Evolutionary conservation across 441 rosid species (phyloP).

Genomic region (Macaranga tanarius): DNA sequence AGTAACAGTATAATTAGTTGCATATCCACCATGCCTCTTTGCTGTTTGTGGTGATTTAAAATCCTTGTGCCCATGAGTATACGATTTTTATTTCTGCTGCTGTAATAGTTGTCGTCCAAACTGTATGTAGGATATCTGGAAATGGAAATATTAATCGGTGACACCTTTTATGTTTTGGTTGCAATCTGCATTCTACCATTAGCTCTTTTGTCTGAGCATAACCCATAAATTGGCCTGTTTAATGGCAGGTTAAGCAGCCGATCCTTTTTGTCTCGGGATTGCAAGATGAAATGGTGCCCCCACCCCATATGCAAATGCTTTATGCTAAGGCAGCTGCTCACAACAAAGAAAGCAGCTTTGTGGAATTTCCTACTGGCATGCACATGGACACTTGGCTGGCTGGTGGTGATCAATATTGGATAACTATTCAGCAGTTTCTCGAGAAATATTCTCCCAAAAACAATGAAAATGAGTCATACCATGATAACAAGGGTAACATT

Average conservation of each 20-base stretch:
- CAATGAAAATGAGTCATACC: constrained; percentile 35
- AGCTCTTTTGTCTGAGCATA: background rate
- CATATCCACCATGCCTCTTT: background rate
- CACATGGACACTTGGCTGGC: constrained; percentile 98
- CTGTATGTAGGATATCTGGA: background rate
- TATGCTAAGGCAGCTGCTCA: constrained; percentile 83
- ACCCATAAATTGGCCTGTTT: constrained; percentile 19
- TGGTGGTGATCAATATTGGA: constrained; percentile 93
- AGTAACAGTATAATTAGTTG: background rate
- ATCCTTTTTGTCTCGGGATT: constrained; percentile 93
- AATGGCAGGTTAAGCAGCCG: constrained; percentile 77
- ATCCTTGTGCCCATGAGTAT: background rate
- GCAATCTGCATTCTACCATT: background rate
- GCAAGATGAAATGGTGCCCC: constrained; percentile 98
- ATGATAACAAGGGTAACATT: constrained; percentile 32
- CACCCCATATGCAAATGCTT: constrained; percentile 85
- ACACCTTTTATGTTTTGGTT: background rate
- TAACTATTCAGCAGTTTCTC: constrained; percentile 56
- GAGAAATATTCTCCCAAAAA: constrained; percentile 54
- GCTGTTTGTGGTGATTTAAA: background rate
- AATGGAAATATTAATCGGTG: background rate
- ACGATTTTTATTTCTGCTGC: background rate
- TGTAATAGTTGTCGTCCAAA: background rate
- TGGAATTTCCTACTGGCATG: constrained; percentile 90
- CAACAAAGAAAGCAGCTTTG: constrained; percentile 62